A percentile compares a stretch with the other conserved stretches of the same genome.
Evolutionary conservation across 2,329 filamentous ascomycete genomes (phyloP).

Genomic region (Ustulina deusta): DNA sequence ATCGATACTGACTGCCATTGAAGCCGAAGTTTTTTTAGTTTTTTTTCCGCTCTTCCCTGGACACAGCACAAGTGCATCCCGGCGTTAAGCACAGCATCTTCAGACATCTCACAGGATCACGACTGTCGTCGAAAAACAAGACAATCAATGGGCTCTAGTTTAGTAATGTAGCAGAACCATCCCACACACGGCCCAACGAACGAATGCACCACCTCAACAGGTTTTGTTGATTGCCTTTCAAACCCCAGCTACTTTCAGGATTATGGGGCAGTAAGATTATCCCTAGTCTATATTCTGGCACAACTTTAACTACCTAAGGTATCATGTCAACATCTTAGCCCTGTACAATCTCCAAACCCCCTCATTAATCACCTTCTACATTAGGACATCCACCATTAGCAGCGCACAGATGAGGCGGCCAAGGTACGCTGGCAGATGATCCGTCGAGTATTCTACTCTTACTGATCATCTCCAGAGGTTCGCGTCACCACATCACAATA

Average conservation of each 20-base stretch:
- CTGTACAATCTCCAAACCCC: slow-evolving; percentile 13
- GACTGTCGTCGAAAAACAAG: background rate
- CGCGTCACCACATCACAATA: slow-evolving; percentile 13
- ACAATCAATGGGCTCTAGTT: background rate
- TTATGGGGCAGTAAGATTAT: background rate
- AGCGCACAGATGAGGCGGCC: slow-evolving; percentile 36
- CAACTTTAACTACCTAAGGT: background rate
- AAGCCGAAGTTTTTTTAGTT: background rate
- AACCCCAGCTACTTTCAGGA: background rate
- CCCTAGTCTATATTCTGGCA: too few relatives aligned
- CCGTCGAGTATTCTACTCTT: slow-evolving; percentile 40
- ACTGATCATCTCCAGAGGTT: slow-evolving; percentile 3
- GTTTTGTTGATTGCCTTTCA: background rate
- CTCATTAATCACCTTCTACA: slow-evolving; percentile 26
- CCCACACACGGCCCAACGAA: background rate
- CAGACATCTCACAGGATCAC: background rate
- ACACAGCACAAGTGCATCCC: background rate
- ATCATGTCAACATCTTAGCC: slow-evolving; percentile 7
- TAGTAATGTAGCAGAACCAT: background rate
- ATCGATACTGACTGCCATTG: background rate
- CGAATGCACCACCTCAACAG: background rate
- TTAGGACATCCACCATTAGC: background rate
- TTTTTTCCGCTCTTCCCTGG: too few relatives aligned
- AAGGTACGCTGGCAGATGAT: slow-evolving; percentile 44
- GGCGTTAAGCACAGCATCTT: background rate